Evolutionary conservation across 169 alveolate species (phyloP).

Genomic region (Eimeria necatrix): DNA sequence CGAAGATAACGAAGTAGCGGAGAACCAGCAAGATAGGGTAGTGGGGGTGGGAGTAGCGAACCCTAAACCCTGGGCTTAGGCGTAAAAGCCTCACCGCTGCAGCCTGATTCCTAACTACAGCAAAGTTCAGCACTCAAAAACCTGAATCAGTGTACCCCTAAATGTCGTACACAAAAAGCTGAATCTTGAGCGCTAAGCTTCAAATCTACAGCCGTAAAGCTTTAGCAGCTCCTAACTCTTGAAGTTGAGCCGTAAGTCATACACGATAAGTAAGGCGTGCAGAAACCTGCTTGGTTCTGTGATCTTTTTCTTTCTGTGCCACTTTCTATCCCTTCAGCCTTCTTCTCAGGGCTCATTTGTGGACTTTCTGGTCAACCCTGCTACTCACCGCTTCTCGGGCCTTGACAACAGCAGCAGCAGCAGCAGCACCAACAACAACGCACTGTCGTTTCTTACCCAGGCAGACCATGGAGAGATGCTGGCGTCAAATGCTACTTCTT

Average conservation of each 20-base stretch:
- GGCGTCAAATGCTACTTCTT: neutral
- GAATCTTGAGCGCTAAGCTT: neutral
- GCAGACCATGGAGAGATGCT: neutral
- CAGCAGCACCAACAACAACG: constrained; percentile 10
- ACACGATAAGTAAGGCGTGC: no score
- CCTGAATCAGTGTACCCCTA: neutral
- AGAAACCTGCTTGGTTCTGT: no score
- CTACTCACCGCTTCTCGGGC: neutral
- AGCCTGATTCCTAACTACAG: no score
- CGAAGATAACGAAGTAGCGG: neutral
- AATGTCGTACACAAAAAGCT: neutral
- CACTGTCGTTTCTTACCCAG: neutral
- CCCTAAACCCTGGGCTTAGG: neutral
- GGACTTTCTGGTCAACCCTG: neutral
- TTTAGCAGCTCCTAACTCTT: no score
- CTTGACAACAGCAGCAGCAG: neutral
- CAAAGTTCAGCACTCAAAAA: no score
- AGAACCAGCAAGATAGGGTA: neutral
- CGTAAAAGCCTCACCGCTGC: no score
- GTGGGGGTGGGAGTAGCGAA: neutral
- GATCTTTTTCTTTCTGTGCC: no score
- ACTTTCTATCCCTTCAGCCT: neutral
- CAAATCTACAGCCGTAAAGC: no score
- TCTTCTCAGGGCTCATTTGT: constrained; percentile 14
- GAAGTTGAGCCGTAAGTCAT: no score